Base-by-base conservation (phyloP, 2,329 filamentous ascomycete genomes). In the Sporothrix phasma region DNA sequence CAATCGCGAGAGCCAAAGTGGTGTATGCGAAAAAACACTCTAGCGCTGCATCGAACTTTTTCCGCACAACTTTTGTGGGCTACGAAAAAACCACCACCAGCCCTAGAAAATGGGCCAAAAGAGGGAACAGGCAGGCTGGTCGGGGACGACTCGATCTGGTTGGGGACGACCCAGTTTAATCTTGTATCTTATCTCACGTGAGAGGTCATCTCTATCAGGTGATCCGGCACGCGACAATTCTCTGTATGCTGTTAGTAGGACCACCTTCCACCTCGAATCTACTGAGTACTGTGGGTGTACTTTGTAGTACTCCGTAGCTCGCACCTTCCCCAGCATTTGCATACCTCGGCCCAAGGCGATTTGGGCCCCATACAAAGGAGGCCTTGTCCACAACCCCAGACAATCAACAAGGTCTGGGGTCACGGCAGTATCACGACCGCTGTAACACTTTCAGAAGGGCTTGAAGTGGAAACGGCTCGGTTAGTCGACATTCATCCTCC, bases 41-140 rank as follows among this genome's bases (percentile, higher is more conserved):
- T 66, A 69, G 70, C 62, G 59, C 56, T 19, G 68, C 68, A 53
- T 45, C 34, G 24, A 67, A 68, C 61, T 64, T 22, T 31, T 58
- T 62, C 37, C 61, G 62, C 69, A 69, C 68, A 71, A 69, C 70
- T 72, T 72, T 71, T 73, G 75, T 76, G 76, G 70, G 72, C 69
- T 70, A 41, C 47, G 31, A 56, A 64, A 64, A 73, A 72, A 74
- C 26, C 17, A 49, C 72, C 72, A 74, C 49, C 69, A 74, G 68
- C 72, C 73, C 73, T 74, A 74, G 73, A 39, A 39, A 39, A 37
- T 39, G 15, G 47, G 13, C 51, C 5, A 37, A 56, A 39, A 39
- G 24, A 39, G 5, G n/a, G 31, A 37, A 31, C 63, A 43, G 65
- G 61, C 45, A 64, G 34, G 61, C 66, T 66, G 67, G 74, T 77